Evolutionary conservation across 306 rosid species (phyloP).

Genomic region (Cyamopsis tetragonoloba): DNA sequence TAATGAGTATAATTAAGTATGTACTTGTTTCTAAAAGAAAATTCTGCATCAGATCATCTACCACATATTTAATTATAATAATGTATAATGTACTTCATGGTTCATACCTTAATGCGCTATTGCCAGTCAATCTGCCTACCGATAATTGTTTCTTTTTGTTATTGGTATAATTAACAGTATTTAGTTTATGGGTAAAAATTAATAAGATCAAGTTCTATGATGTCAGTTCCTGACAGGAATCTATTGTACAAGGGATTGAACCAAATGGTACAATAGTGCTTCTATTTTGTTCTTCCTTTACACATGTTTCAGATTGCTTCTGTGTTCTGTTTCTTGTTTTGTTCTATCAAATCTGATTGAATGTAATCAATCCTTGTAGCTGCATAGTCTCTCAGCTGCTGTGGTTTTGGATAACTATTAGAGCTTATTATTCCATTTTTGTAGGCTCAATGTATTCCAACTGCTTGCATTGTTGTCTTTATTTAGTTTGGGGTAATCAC

Average conservation of each 20-base stretch:
- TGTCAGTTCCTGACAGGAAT: background rate
- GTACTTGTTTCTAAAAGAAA: constrained; percentile 12
- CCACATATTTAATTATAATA: background rate
- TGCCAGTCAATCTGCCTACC: constrained; percentile 4
- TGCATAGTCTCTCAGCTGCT: too few species aligned
- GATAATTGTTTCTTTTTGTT: background rate
- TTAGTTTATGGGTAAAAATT: background rate
- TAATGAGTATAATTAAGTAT: background rate
- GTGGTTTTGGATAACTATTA: too few species aligned
- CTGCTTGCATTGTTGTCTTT: too few species aligned
- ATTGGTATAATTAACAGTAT: background rate
- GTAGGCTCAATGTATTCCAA: too few species aligned
- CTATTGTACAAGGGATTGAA: background rate
- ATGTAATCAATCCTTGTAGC: too few species aligned
- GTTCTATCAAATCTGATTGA: too few species aligned
- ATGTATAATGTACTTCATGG: constrained; percentile 13
- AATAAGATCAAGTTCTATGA: background rate
- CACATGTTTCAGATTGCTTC: too few species aligned
- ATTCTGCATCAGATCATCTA: constrained; percentile 33
- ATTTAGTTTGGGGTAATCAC: too few species aligned
- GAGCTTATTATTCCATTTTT: too few species aligned
- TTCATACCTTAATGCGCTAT: background rate
- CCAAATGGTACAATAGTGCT: too few species aligned
- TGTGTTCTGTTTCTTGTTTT: too few species aligned
- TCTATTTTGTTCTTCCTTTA: too few species aligned